Percentiles rank a stretch among this genome's conserved stretches.
phyloP scores from a whole-genome alignment of 768 basidiomycete species.

The Xanthoconium purpureum region DNA sequence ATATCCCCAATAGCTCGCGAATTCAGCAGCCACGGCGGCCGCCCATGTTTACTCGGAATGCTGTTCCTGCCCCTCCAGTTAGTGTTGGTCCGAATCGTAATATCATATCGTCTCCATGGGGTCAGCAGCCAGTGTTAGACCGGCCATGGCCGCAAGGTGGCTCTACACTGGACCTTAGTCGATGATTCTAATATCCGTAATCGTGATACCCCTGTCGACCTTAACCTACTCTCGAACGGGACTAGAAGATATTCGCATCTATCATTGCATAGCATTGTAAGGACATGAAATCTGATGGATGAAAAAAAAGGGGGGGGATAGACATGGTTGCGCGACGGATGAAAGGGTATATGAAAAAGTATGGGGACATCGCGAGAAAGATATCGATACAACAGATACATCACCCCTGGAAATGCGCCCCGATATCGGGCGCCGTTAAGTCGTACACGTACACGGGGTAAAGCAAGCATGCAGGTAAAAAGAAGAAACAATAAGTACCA shows the following conservation, averaged over 20 bases:
- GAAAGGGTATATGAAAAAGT: neutral
- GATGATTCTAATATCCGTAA: conserved; percentile 23
- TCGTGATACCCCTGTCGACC: conserved; percentile 3
- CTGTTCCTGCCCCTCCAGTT: conserved; percentile 34
- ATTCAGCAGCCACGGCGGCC: conserved; percentile 54
- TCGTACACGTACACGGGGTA: conserved; percentile 8
- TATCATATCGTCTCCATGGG: conserved; percentile 40
- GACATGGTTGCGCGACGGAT: conserved; percentile 4
- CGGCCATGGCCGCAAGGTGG: conserved; percentile 44
- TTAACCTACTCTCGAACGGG: neutral
- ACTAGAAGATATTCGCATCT: conserved; percentile 8
- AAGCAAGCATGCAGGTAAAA: neutral
- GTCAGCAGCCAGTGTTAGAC: conserved; percentile 40
- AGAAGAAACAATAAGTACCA: conserved; percentile 24
- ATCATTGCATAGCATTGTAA: conserved; percentile 15
- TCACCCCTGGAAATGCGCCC: conserved; percentile 3
- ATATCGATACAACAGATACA: conserved; percentile 26
- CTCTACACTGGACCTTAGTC: conserved; percentile 38
- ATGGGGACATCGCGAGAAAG: conserved; percentile 21
- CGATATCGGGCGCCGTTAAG: neutral
- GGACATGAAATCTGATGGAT: neutral
- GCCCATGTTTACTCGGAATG: conserved; percentile 48
- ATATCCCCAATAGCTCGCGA: conserved; percentile 50
- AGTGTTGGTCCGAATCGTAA: conserved; percentile 36
- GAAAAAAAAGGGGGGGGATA: neutral